Evolutionary conservation across 202 grass and related monocot species (phyloP).

Genomic region (Elaeis oleifera): DNA sequence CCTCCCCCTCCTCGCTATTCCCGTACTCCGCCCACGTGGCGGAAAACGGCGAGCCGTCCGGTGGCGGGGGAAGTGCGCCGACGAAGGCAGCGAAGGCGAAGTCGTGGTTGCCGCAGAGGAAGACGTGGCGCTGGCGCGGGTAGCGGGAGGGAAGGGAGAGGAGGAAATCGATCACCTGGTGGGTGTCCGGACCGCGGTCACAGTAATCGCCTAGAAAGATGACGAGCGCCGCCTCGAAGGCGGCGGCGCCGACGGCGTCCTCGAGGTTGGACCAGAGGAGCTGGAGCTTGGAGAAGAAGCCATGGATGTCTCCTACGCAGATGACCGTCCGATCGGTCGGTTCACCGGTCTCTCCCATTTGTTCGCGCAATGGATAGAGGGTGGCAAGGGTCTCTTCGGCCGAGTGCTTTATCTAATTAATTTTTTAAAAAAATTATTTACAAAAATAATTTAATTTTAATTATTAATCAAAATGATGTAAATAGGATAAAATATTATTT

Average conservation of each 20-base stretch:
- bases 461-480: no score
- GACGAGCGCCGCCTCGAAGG: conserved; percentile 73
- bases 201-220: conserved; percentile 94
- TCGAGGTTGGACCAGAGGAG: conserved; percentile 75
- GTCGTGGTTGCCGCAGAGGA: conserved; percentile 97
- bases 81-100: conserved; percentile 83
- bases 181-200: conserved; percentile 68
- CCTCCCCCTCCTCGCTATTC: conserved; percentile 56
- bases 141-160: conserved; percentile 45
- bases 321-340: conserved; percentile 37
- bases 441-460: no score
- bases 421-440: no score
- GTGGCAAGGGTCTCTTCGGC: no score
- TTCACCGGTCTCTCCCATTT: no score
- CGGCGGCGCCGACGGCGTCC: conserved; percentile 29
- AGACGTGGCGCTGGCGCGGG: conserved; percentile 67
- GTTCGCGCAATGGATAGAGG: no score
- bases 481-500: no score
- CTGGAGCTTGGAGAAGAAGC: conserved; percentile 69
- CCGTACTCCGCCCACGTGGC: conserved; percentile 72
- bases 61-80: conserved; percentile 58
- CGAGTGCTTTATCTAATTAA: no score
- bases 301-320: conserved; percentile 84
- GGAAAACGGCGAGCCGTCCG: conserved; percentile 47
- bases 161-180: conserved; percentile 68